These are phyloP conservation scores for Infundibulicybe gibba DNA, from an alignment of 768 basidiomycete species.

Conservation along the genomic window DNA sequence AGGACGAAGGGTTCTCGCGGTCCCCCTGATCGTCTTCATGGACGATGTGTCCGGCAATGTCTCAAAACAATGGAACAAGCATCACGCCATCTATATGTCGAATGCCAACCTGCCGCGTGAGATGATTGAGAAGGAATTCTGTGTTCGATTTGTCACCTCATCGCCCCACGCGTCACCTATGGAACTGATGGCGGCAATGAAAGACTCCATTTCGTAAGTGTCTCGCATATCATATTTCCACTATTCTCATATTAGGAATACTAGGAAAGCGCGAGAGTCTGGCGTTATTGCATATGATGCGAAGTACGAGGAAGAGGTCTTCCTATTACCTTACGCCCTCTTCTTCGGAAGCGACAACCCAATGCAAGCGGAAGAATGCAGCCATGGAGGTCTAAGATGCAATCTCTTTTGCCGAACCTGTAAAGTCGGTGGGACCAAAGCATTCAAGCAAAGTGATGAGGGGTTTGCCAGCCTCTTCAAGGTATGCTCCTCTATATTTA, in stretches of 20 bases:
- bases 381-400: constrained; percentile 22
- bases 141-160: constrained; percentile 14
- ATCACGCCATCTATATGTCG: constrained; percentile 15
- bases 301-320: constrained; percentile 8
- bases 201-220: not conserved
- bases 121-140: constrained; percentile 13
- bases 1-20: constrained; percentile 7
- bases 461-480: not conserved
- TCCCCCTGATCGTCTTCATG: constrained; percentile 14
- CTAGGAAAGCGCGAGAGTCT: not conserved
- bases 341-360: constrained; percentile 26
- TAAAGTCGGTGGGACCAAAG: constrained; percentile 19
- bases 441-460: constrained; percentile 11
- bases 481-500: not conserved
- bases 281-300: not conserved
- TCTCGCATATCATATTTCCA: not conserved
- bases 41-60: constrained; percentile 23
- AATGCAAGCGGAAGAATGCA: constrained; percentile 31
- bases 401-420: constrained; percentile 29
- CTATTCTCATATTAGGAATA: not conserved
- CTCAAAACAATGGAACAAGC: constrained; percentile 23
- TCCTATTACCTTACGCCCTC: not conserved
- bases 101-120: constrained; percentile 12
- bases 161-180: constrained; percentile 14
- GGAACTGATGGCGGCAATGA: constrained; percentile 13